Base-by-base conservation (phyloP, 495 filamentous ascomycete genomes). In the Bathelium albidoporum region DNA sequence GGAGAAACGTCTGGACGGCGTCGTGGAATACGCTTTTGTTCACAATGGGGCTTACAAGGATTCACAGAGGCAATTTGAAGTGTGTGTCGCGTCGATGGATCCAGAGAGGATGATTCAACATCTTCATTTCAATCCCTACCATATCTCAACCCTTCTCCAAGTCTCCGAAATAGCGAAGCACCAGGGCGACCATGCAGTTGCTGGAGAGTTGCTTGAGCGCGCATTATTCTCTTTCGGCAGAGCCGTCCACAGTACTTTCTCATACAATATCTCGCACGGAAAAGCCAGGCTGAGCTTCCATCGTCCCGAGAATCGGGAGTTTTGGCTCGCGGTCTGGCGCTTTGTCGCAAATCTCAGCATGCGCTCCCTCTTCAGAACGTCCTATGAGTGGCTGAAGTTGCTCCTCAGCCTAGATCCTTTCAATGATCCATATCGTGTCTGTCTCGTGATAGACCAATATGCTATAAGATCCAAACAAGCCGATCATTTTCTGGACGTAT, bases 191-290 rank as follows among this genome's bases (percentile, higher is more conserved):
- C 85, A 90, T 66, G 84, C 91, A 2, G 82, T 90, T 2, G 84
- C 93, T 1, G 87, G 89, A 28, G 94, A 97, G 68, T 82, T 97
- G 10, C 84, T 96, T 59, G 94, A 97, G 74, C 81, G 94, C 36
- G 91, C 93, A 1, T 80, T 99, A 12, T 97, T 96, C 77, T 89
- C 89, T 32, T 94, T 99, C 70, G 94, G 94, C 18, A 83, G 95
- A 11, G 88, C 90, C 4, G 82, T 87, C 1, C 85, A 91, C 62
- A 91, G 89, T 12, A 83, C 86, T 1, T 98, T 97, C 70, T 78
- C 81, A 16, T 82, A 79, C 32, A 83, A 84, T 60, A 76, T 97
- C n/a, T 81, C 86, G 60, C 81, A 87, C 73, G 94, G 95, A 14
- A 86, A 84, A 66, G 90, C 89, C 11, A 79, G 86, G 44, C 76